Evolutionary conservation across 176 grass and related monocot genomes (phyloP), one percentile per base, ranked within the genome.

Genomic region (Ensete ventricosum): DNA sequence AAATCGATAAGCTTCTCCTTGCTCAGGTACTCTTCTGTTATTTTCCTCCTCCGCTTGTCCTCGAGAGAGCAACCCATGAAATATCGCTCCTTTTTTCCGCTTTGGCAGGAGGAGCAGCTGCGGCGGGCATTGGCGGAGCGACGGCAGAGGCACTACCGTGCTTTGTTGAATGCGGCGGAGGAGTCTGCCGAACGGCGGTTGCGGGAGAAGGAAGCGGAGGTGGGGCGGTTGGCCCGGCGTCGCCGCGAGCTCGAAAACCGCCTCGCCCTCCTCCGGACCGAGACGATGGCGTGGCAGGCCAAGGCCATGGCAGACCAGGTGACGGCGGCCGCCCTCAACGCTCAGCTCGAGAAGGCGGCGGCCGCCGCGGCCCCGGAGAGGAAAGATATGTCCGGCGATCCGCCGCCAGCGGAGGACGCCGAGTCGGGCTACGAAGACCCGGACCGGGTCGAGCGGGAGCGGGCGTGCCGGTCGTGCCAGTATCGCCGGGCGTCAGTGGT

Each of bases 271-370:
- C 85, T 96, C 63, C 67, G 86, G 54, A 74, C 83, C 17, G 89
- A 96, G 62, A 77, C 86, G 23, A 72, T 78, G 59, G 58, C 87
- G 51, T 96, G 89, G 89, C 89, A 92, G 55, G 81, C 87, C 13
- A 96, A 92, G 77, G 89, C 87, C 14, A 57, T 88, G 1, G 82
- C 89, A 22, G 85, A 92, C 76, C 93, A 92, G 75, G 87, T 85
- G 22, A 80, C 82, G 21, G 85, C 83, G 10, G 76, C 81, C 10
- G 79, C 85, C 13, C 89, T 96, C 59, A 89, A 90, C 79, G 87
- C 79, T 60, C 89, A 92, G 69, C 55, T 96, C 55, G 89, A 92
- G 84, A 83, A 88, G 71, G 84, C 74, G 3, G 72, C 88, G 22
- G 22, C 22, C 0, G 85, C 88, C 0, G 85, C 88, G 1, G 82